Base-by-base conservation (phyloP, 2,329 filamentous ascomycete species). In the Penicillium sp. region DNA sequence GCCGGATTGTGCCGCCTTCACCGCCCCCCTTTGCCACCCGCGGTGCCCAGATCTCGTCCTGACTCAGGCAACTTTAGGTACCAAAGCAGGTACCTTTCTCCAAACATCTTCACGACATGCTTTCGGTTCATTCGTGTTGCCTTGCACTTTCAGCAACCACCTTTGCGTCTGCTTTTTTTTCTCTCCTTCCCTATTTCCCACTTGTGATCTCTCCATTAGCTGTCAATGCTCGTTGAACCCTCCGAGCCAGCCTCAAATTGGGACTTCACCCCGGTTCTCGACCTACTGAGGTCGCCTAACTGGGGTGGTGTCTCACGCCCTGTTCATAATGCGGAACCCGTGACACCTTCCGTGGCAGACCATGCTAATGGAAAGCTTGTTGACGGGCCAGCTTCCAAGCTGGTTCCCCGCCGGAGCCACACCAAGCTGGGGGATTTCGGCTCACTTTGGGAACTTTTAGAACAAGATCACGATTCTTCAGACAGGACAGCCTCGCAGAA, bases 201-300 rank as follows among this genome's bases (percentile, higher is more conserved):
- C 10, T 6, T 6, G 6, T 27, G 25, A 27, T 9, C 18, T 8
- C 27, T 25, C 20, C 6, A 6, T 14, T 25, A 8, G 14, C 32
- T 34, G 30, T 56, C 58, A 59, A 63, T 63, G 65, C 52, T 52
- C 40, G 34, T 38, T 4, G 41, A 41, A 35, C 46, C 54, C 28
- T 37, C 48, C 39, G 48, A 54, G 36, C 43, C 48, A 14, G 35
- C 53, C 40, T 60, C 59, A 26, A 55, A 57, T 37, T 72, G 69
- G 69, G 69, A 71, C 55, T 66, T 72, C 41, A 56, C 60, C 47
- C 59, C 64, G 49, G 69, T 67, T 45, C 64, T 69, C 45, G 59
- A 64, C 44, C 61, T 72, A 32, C 59, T 71, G 6, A 54, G 59
- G 32, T 65, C 61, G 10, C 60, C 63, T 13, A 52, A 52, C 6